phyloP scores from a whole-genome alignment of 371 early-diverging fungal genomes.

The Funneliformis caledonium region DNA sequence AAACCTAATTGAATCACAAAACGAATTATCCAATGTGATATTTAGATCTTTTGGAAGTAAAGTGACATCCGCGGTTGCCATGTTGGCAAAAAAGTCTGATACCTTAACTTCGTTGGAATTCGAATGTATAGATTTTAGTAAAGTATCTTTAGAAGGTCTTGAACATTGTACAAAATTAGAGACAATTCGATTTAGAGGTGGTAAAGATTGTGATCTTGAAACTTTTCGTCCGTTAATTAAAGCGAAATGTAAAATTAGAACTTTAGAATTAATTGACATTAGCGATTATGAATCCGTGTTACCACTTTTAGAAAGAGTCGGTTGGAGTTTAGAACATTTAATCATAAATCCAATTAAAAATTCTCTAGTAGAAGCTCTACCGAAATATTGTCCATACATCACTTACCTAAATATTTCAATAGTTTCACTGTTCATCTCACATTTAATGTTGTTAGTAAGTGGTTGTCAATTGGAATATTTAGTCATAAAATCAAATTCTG shows the following conservation, averaged over 20 bases:
- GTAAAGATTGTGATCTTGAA: background rate
- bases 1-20: background rate
- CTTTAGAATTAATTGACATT: background rate
- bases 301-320: background rate
- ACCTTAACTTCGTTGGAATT: background rate
- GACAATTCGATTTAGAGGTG: background rate
- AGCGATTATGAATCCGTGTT: background rate
- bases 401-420: background rate
- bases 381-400: background rate
- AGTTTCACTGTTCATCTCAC: background rate
- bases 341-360: background rate
- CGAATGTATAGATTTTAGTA: background rate
- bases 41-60: background rate
- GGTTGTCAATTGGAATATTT: background rate
- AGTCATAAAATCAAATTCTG: background rate
- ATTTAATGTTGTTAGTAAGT: background rate
- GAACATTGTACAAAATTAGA: background rate
- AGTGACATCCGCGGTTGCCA: background rate
- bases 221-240: background rate
- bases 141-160: background rate
- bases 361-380: background rate
- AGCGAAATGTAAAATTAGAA: background rate
- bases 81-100: background rate
- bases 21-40: background rate
- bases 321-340: background rate